A percentile compares a stretch with the other conserved stretches of the same genome.
Evolutionary conservation across 305 asterid genomes (phyloP).

Genomic region (Fraxinus sp.): DNA sequence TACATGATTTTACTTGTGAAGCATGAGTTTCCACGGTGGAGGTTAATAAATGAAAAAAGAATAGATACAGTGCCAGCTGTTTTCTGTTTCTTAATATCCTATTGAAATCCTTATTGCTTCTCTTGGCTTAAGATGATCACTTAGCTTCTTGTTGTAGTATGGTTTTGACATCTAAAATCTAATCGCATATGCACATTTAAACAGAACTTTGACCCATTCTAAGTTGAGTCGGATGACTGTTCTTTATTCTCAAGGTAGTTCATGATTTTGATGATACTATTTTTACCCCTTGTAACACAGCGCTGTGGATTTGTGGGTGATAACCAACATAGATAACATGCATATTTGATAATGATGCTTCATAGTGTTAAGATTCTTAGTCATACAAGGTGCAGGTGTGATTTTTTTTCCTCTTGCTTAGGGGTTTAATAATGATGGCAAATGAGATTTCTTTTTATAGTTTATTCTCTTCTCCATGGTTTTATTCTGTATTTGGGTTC

Average conservation of each 20-base stretch:
- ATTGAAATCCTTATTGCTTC: not conserved
- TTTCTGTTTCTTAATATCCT: not conserved
- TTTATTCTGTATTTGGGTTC: conserved; percentile 6
- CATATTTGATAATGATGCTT: not conserved
- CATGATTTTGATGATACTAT: not conserved
- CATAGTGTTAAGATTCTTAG: conserved; percentile 9
- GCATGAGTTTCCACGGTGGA: not conserved
- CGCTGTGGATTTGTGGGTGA: not conserved
- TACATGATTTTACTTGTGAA: not conserved
- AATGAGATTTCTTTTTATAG: not conserved
- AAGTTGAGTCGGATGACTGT: not conserved
- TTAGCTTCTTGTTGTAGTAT: not conserved
- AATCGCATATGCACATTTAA: not conserved
- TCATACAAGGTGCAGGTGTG: not conserved
- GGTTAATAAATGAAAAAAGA: not conserved
- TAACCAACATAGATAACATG: not conserved
- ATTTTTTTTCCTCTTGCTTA: not conserved
- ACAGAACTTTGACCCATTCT: not conserved
- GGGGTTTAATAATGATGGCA: not conserved
- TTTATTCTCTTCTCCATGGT: not conserved
- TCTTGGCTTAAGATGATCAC: not conserved
- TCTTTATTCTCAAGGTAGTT: not conserved
- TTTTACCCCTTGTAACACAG: not conserved
- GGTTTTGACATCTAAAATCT: not conserved
- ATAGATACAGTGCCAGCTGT: conserved; percentile 3